Evolutionary conservation across 129 eudicot genomes (phyloP).

Genomic region (Ambrosia trifida): DNA sequence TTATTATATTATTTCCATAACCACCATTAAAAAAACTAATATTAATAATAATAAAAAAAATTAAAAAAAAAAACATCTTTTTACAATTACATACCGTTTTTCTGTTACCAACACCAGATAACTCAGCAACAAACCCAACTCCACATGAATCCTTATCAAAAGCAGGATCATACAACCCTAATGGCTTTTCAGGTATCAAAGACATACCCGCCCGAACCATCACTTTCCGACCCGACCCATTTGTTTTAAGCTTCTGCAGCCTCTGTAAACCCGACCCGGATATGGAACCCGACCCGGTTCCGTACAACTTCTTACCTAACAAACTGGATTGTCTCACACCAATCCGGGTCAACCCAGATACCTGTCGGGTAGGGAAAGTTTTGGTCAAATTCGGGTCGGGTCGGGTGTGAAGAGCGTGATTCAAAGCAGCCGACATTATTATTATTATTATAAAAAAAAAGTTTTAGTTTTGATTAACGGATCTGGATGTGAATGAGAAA

Average conservation of each 20-base stretch:
- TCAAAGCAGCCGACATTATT: constrained; percentile 69
- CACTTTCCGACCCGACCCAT: constrained; percentile 54
- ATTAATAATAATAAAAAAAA: not conserved
- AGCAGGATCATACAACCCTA: constrained; percentile 82
- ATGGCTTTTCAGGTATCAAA: constrained; percentile 88
- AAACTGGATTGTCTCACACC: constrained; percentile 38
- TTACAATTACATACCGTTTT: constrained; percentile 63
- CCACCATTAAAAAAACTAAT: constrained; percentile 3
- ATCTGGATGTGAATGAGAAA: constrained; percentile 19
- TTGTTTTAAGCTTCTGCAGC: constrained; percentile 50
- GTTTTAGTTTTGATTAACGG: not conserved
- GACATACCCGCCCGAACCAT: constrained; percentile 70
- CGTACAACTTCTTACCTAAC: constrained; percentile 47
- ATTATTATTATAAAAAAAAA: not conserved
- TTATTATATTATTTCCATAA: not conserved
- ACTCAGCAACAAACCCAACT: constrained; percentile 96
- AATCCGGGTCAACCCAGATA: constrained; percentile 26
- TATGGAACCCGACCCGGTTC: constrained; percentile 24
- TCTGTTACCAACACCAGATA: constrained; percentile 80
- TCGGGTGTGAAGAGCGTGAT: constrained; percentile 41
- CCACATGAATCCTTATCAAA: constrained; percentile 97
- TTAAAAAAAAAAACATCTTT: not conserved
- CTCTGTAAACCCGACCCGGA: constrained; percentile 42
- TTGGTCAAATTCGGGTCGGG: constrained; percentile 26
- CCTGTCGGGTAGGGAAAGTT: not conserved